Conservation (phyloP, 2,329 filamentous ascomycete genomes). For the Phaeosphaeriaceae sp. region DNA sequence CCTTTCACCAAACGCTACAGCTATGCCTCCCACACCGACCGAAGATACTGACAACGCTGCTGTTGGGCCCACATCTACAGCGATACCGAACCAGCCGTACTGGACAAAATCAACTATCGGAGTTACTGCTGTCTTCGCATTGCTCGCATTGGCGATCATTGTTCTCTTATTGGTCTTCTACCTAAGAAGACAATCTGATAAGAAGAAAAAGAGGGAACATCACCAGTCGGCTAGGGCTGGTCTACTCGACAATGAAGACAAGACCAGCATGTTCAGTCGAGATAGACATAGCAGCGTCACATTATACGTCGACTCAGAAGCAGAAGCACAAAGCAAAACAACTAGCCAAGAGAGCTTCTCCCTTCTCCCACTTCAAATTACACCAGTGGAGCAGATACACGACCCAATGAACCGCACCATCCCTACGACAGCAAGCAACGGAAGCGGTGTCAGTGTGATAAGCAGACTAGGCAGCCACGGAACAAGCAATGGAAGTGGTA, state of each 20-base stretch:
- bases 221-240: constrained; percentile 29
- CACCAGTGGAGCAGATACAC: constrained; percentile 23
- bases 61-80: constrained; percentile 11
- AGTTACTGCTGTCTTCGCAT: constrained; percentile 30
- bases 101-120: constrained; percentile 37
- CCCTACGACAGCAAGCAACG: constrained; percentile 16
- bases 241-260: constrained; percentile 39
- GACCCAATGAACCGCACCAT: constrained; percentile 16
- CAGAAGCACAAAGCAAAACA: constrained; percentile 22
- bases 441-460: constrained; percentile 27
- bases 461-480: constrained; percentile 18
- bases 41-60: constrained; percentile 16
- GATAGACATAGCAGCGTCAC: constrained; percentile 36
- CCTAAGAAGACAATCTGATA: constrained; percentile 28
- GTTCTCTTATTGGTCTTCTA: constrained; percentile 27
- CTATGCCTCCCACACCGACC: constrained; percentile 36
- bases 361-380: constrained; percentile 38
- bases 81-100: constrained; percentile 21
- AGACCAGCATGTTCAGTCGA: constrained; percentile 42
- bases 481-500: constrained; percentile 25
- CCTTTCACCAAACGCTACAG: neutral
- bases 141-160: constrained; percentile 29
- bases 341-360: constrained; percentile 31
- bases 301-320: constrained; percentile 36
- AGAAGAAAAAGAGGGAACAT: constrained; percentile 33